Percentiles rank a stretch among this genome's conserved stretches.
Evolutionary conservation across 2,329 filamentous ascomycete genomes (phyloP).

Genomic region (Aspergillus sp.): DNA sequence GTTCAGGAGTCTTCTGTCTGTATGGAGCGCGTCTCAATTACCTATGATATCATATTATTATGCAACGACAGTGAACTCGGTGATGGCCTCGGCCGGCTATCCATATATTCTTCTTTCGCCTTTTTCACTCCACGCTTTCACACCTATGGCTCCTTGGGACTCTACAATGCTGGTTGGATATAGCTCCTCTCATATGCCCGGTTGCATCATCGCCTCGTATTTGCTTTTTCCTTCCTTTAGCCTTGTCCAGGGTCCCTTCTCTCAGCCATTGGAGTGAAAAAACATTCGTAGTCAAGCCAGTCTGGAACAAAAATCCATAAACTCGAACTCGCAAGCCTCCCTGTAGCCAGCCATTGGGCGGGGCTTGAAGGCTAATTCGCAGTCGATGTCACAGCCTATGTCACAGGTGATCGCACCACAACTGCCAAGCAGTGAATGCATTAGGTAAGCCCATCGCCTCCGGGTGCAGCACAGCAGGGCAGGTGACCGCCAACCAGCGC

Average conservation of each 20-base stretch:
- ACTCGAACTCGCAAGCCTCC: background rate
- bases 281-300: background rate
- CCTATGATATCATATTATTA: background rate
- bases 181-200: slow-evolving; percentile 11
- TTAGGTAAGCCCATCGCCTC: slow-evolving; percentile 26
- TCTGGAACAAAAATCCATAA: background rate
- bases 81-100: background rate
- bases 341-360: background rate
- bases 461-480: slow-evolving; percentile 19
- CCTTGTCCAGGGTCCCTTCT: slow-evolving; percentile 6
- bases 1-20: background rate
- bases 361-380: background rate
- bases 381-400: background rate
- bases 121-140: background rate
- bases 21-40: slow-evolving; percentile 7
- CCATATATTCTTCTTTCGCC: background rate
- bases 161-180: slow-evolving; percentile 5
- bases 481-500: slow-evolving; percentile 10
- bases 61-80: slow-evolving; percentile 8
- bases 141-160: background rate
- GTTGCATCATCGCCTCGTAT: slow-evolving; percentile 9
- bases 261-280: slow-evolving; percentile 1
- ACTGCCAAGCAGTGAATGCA: background rate
- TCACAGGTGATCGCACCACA: background rate
- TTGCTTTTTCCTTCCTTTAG: slow-evolving; percentile 13